These are phyloP conservation scores for Perkinsus chesapeaki DNA, from an alignment of 169 alveolate genomes.

Conservation along the genomic window DNA sequence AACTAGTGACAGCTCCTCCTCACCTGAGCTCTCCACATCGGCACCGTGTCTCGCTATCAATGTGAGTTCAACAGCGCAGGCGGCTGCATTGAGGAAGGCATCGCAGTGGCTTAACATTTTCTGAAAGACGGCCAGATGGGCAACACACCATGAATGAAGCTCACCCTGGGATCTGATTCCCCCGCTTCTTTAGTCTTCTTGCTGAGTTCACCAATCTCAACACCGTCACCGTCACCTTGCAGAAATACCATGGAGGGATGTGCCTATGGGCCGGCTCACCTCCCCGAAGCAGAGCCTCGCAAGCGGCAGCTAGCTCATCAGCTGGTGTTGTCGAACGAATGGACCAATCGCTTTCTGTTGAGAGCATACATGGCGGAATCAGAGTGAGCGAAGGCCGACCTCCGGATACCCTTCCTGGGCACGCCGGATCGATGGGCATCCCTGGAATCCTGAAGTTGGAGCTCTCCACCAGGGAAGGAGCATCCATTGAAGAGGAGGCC, in stretches of 20 bases:
- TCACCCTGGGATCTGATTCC: background rate
- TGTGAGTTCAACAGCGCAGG: background rate
- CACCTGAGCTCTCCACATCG: background rate
- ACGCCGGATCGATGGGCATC: background rate
- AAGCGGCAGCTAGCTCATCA: background rate
- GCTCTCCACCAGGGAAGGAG: background rate
- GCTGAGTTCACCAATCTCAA: background rate
- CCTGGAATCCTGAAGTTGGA: background rate
- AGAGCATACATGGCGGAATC: background rate
- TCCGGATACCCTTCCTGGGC: background rate
- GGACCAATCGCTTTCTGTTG: background rate
- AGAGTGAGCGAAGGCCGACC: background rate
- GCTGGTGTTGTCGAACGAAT: background rate
- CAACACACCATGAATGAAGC: background rate
- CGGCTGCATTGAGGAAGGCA: background rate
- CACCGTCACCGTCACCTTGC: background rate
- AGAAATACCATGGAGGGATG: background rate
- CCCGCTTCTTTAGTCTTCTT: background rate
- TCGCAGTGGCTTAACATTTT: background rate
- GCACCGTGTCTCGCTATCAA: background rate
- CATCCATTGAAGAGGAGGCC: background rate
- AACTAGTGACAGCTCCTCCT: background rate
- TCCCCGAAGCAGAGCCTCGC: background rate
- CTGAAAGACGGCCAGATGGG: background rate
- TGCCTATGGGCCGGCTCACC: background rate